Evolutionary conservation across 495 filamentous ascomycete genomes (phyloP).

Genomic region (Sphaerosporella brunnea): DNA sequence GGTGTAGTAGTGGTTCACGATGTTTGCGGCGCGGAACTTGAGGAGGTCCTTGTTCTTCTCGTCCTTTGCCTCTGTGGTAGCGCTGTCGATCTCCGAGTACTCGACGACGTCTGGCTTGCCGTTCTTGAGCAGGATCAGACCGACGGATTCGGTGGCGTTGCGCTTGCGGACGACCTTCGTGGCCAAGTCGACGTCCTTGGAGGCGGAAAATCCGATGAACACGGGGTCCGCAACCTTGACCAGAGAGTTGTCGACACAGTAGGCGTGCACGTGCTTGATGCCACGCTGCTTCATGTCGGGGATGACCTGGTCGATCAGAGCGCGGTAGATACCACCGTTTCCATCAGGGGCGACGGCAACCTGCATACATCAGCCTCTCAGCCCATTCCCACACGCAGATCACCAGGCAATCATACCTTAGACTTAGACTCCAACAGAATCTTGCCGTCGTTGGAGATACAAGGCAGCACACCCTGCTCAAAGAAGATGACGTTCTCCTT

Average conservation of each 20-base stretch:
- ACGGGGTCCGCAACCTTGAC: constrained; percentile 91
- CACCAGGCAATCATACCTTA: constrained; percentile 36
- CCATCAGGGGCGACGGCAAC: constrained; percentile 95
- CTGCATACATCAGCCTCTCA: constrained; percentile 24
- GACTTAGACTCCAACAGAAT: constrained; percentile 83
- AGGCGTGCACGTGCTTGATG: constrained; percentile 90
- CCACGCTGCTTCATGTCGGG: constrained; percentile 76
- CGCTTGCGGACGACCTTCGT: constrained; percentile 98
- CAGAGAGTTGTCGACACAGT: constrained; percentile 98
- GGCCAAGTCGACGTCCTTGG: constrained; percentile 81
- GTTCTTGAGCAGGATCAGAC: constrained; percentile 84
- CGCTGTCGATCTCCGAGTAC: constrained; percentile 90
- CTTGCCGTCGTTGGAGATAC: constrained; percentile 94
- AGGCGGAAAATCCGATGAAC: constrained; percentile 85
- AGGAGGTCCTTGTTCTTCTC: constrained; percentile 59
- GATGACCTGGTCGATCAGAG: constrained; percentile 67
- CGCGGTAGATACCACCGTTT: constrained; percentile 93
- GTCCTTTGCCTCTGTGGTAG: constrained; percentile 74
- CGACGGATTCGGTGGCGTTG: constrained; percentile 89
- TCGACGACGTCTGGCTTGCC: constrained; percentile 96
- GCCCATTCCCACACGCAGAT: neutral
- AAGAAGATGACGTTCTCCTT: constrained; percentile 81
- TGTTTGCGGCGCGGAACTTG: constrained; percentile 95
- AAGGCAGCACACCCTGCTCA: constrained; percentile 91
- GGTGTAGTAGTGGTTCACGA: constrained; percentile 99